phyloP scores from a whole-genome alignment of 805 yeast genomes.

The Candida tammaniensis region DNA sequence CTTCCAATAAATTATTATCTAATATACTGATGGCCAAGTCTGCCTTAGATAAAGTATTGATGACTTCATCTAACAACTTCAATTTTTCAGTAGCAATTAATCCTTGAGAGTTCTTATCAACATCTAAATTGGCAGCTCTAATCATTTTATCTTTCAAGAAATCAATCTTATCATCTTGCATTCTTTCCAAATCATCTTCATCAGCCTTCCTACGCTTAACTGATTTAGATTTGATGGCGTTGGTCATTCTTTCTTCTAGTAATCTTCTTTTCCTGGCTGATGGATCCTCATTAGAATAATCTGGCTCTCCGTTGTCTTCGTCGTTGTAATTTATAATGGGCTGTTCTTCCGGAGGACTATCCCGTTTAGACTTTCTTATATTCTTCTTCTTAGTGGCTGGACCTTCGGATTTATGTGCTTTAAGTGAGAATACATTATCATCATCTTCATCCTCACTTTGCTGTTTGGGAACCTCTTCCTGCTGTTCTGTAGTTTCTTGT shows the following conservation, averaged over 20 bases:
- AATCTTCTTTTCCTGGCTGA: constrained; percentile 57
- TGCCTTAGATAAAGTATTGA: constrained; percentile 70
- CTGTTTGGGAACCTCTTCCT: too few species aligned
- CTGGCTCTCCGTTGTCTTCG: constrained; percentile 14
- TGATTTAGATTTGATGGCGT: constrained; percentile 64
- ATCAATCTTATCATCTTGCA: constrained; percentile 89
- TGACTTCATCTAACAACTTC: constrained; percentile 75
- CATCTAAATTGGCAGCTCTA: constrained; percentile 75
- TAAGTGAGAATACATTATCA: constrained; percentile 21
- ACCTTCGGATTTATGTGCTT: constrained; percentile 19
- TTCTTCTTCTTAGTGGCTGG: constrained; percentile 24
- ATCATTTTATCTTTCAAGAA: constrained; percentile 86
- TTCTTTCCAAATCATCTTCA: constrained; percentile 91
- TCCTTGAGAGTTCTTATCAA: constrained; percentile 56
- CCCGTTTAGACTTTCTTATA: constrained; percentile 19
- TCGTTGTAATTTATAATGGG: not conserved
- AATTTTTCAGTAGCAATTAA: constrained; percentile 75
- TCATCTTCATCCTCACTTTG: constrained; percentile 10
- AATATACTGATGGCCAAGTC: constrained; percentile 87
- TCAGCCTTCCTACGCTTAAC: constrained; percentile 66
- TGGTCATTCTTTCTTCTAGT: constrained; percentile 78
- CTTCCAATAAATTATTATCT: constrained; percentile 90
- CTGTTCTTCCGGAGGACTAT: constrained; percentile 4
- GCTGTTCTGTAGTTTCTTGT: constrained; percentile 2
- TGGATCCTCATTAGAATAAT: constrained; percentile 32